Conservation (phyloP, 2,329 filamentous ascomycete genomes). For the Sporothrix euskadiensis region DNA sequence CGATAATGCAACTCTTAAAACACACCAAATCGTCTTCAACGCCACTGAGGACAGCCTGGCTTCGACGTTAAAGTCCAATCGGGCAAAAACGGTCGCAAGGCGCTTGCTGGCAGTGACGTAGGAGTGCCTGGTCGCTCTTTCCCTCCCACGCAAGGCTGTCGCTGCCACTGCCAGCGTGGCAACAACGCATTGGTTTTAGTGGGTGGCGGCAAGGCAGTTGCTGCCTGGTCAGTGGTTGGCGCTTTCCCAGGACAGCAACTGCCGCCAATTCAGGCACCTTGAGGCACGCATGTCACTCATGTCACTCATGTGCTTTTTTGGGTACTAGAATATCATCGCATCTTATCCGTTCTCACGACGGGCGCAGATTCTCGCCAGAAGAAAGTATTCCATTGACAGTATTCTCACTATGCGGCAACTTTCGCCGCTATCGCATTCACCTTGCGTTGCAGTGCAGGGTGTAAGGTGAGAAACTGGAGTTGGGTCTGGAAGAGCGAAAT, state of each 20-base stretch:
- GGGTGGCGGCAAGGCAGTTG: background rate
- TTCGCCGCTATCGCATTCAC: background rate
- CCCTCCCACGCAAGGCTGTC: background rate
- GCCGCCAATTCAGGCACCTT: background rate
- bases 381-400: background rate
- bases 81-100: background rate
- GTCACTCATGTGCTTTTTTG: background rate
- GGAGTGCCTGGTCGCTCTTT: background rate
- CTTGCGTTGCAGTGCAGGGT: background rate
- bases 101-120: background rate
- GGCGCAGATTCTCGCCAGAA: background rate
- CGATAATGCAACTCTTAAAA: background rate
- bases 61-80: background rate
- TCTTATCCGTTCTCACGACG: background rate
- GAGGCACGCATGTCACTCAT: background rate
- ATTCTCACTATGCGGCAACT: background rate
- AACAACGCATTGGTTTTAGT: slow-evolving; percentile 2
- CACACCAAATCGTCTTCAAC: background rate
- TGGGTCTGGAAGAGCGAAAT: background rate
- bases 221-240: background rate
- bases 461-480: background rate
- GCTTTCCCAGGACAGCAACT: background rate
- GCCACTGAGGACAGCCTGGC: slow-evolving; percentile 22
- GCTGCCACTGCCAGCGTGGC: slow-evolving; percentile 5
- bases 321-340: background rate